Evolutionary conservation across 805 yeast genomes (phyloP).

Genomic region (Lachancea quebecensis): DNA sequence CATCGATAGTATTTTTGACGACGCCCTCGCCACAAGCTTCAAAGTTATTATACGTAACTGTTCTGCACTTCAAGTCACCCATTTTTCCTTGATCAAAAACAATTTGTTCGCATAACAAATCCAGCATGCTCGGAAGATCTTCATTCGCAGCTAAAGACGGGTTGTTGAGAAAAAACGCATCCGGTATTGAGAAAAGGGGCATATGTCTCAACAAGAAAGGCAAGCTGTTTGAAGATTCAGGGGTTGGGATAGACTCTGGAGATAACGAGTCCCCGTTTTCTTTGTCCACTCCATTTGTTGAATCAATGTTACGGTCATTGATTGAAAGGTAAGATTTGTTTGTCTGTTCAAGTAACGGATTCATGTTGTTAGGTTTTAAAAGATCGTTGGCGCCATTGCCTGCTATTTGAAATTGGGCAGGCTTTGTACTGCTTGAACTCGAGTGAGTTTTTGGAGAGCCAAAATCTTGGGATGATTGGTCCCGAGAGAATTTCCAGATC

Average conservation of each 20-base stretch:
- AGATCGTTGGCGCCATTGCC: background rate
- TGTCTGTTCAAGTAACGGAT: constrained; percentile 1
- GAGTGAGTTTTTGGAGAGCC: constrained; percentile 6
- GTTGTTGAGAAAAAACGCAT: constrained; percentile 32
- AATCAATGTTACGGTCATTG: background rate
- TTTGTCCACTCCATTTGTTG: background rate
- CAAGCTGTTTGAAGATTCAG: constrained; percentile 46
- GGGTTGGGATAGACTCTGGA: background rate
- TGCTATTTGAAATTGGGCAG: background rate
- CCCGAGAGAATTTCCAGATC: constrained; percentile 7
- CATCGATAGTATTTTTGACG: constrained; percentile 17
- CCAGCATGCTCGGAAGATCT: constrained; percentile 20
- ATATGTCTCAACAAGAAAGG: constrained; percentile 63
- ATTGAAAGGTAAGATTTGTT: background rate
- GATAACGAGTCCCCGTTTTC: background rate
- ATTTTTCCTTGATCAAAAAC: constrained; percentile 39
- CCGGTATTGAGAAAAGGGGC: constrained; percentile 58
- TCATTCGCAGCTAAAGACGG: constrained; percentile 16
- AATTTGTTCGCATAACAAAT: constrained; percentile 26
- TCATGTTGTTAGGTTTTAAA: background rate
- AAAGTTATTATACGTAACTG: constrained; percentile 36
- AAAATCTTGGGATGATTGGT: background rate
- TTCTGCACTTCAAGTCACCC: constrained; percentile 49
- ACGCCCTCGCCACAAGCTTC: constrained; percentile 16
- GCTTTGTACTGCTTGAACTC: background rate